A percentile compares a stretch with the other conserved stretches of the same genome.
These are phyloP conservation scores for Aspergillus puulaauensis DNA, from an alignment of 2,329 filamentous ascomycete species.

Conservation along the genomic window DNA sequence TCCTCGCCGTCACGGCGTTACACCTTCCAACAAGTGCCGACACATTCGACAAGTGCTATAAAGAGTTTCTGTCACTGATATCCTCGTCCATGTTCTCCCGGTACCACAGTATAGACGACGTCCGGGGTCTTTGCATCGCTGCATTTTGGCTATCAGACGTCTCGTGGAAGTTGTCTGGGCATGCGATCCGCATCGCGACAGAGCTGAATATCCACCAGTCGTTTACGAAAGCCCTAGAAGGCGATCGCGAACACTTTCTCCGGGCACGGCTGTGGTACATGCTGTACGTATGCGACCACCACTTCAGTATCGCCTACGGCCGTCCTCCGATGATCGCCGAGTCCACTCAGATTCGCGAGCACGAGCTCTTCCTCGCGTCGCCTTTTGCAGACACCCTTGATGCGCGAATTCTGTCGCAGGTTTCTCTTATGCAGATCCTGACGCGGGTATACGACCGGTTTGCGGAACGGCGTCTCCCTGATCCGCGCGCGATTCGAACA, in stretches of 20 bases:
- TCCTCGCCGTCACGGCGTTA: not conserved
- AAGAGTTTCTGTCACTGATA: not conserved
- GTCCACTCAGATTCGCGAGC: not conserved
- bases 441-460: not conserved
- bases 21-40: not conserved
- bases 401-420: not conserved
- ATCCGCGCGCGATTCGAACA: not conserved
- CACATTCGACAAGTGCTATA: not conserved
- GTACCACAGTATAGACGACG: slow-evolving; percentile 32
- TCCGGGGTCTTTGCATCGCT: slow-evolving; percentile 49
- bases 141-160: slow-evolving; percentile 52
- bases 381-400: not conserved
- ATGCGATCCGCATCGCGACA: slow-evolving; percentile 23
- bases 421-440: not conserved
- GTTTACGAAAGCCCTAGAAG: slow-evolving; percentile 23
- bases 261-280: slow-evolving; percentile 33
- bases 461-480: not conserved
- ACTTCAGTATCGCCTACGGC: slow-evolving; percentile 38
- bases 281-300: slow-evolving; percentile 40
- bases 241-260: slow-evolving; percentile 21
- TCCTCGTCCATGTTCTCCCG: not conserved
- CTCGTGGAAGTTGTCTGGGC: slow-evolving; percentile 21
- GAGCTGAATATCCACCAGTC: slow-evolving; percentile 25
- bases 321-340: slow-evolving; percentile 28
- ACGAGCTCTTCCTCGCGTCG: not conserved